Percentiles rank a stretch among this genome's conserved stretches.
Evolutionary conservation across 805 yeast genomes (phyloP).

Genomic region (Metschnikowia cerradonensis): DNA sequence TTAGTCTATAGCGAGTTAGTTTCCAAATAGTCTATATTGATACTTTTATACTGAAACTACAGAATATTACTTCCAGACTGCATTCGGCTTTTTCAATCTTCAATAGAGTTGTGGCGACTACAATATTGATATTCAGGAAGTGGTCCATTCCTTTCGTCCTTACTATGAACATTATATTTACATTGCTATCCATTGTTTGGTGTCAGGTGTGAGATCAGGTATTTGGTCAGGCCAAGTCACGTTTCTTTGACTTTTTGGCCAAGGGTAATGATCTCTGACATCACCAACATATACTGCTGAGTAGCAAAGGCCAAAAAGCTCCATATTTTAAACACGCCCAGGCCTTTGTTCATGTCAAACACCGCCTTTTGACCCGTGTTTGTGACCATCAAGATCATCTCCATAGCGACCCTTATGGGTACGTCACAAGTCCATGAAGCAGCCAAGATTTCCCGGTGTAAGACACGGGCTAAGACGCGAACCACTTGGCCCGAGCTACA

Average conservation of each 20-base stretch:
- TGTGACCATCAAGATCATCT: background rate
- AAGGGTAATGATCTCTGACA: background rate
- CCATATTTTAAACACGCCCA: background rate
- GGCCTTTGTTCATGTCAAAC: slow-evolving; percentile 1
- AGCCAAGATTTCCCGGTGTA: background rate
- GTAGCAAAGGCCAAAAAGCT: background rate
- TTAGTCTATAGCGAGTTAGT: too few relatives aligned
- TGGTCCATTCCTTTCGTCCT: too few relatives aligned
- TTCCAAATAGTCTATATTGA: too few relatives aligned
- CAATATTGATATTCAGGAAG: too few relatives aligned
- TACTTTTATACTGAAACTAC: too few relatives aligned
- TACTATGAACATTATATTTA: background rate
- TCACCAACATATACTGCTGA: background rate
- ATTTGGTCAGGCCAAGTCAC: too few relatives aligned
- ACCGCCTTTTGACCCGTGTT: slow-evolving; percentile 4
- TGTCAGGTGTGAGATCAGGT: background rate
- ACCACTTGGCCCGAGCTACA: background rate
- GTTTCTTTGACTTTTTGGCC: background rate
- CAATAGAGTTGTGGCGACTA: too few relatives aligned
- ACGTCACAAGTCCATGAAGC: background rate
- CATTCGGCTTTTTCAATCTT: too few relatives aligned
- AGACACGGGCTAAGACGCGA: background rate
- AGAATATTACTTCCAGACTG: too few relatives aligned
- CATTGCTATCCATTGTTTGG: background rate
- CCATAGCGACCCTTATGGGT: background rate